Base-by-base conservation (phyloP, 2,329 filamentous ascomycete genomes). In the Colletotrichum lindemuthianum region DNA sequence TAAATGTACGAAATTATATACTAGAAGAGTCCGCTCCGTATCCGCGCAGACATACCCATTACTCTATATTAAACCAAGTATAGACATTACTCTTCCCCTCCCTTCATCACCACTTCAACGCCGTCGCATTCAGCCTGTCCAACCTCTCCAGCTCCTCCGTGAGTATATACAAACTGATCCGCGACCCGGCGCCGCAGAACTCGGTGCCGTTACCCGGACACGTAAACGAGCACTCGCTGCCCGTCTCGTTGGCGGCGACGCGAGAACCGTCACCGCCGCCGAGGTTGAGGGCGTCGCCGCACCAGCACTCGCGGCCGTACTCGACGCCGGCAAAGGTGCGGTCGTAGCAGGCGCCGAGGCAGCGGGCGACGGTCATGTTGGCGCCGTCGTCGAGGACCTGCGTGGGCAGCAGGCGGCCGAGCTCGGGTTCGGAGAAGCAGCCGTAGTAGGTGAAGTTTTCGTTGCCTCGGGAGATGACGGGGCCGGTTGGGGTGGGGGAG, bases 401-500 rank as follows among this genome's bases (percentile, higher is more conserved):
- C 0, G 57, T 60, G 2, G 69, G 53, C 3, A 79, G 70, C 0
- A 79, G 66, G 8, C 75, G 75, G 1, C 76, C 77, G 0, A 66
- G 47, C 2, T 71, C 70, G 0, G 77, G 77, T 57, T 79, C 77
- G 0, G 69, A 66, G 1, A 76, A 71, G 43, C 77, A 79, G 1
- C 72, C 73, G 57, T 78, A 77, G 59, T 72, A 78, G 1, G 75
- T 77, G 15, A 76, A 79, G 67, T 78, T 77, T 43, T 69, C 70
- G 60, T 78, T 77, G 1, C 77, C 77, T 0, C 63, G 63, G 34
- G 69, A 73, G 9, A 77, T 70, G n/a, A 72, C 56, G 0, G 77
- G 75, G 0, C 57, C 69, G 1, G 73, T 73, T 2, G 71, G 60
- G 0, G 68, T 69, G 6, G 72, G 65, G 16, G 48, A 45, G 0